Evolutionary conservation across 805 yeast species (phyloP).

Genomic region (Lipomyces chichibuensis): DNA sequence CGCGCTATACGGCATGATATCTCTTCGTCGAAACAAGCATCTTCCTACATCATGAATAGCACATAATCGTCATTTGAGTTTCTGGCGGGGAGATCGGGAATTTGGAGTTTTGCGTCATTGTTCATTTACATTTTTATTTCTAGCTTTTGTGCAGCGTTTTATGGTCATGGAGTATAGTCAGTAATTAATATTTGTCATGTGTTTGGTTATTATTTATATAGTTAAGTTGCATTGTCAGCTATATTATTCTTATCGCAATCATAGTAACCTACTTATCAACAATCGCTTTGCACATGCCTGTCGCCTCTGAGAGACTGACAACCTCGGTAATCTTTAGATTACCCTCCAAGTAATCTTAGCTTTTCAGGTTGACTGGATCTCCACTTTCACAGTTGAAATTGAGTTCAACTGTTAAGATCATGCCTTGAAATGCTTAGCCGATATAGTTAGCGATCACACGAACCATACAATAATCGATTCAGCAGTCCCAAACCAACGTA

Average conservation of each 20-base stretch:
- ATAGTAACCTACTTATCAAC: not conserved
- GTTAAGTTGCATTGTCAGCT: not conserved
- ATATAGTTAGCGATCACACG: too few relatives aligned
- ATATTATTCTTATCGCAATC: not conserved
- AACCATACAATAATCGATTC: too few relatives aligned
- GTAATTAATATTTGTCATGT: not conserved
- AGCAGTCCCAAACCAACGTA: too few relatives aligned
- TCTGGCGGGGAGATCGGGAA: not conserved
- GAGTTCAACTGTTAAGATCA: not conserved
- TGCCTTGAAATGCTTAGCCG: too few relatives aligned
- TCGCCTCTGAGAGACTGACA: not conserved
- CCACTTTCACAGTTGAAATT: not conserved
- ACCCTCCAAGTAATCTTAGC: not conserved
- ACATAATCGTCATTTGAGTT: not conserved
- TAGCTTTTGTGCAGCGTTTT: too few relatives aligned
- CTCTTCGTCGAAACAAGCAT: not conserved
- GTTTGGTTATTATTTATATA: not conserved
- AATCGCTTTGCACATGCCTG: not conserved
- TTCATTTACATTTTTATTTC: not conserved
- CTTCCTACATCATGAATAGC: not conserved
- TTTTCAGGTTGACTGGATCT: not conserved
- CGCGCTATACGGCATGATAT: not conserved
- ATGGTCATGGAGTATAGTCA: not conserved
- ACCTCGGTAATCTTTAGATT: not conserved
- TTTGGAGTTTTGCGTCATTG: not conserved